Evolutionary conservation across 116 monocot genomes (phyloP).

Genomic region (Posidonia oceanica): DNA sequence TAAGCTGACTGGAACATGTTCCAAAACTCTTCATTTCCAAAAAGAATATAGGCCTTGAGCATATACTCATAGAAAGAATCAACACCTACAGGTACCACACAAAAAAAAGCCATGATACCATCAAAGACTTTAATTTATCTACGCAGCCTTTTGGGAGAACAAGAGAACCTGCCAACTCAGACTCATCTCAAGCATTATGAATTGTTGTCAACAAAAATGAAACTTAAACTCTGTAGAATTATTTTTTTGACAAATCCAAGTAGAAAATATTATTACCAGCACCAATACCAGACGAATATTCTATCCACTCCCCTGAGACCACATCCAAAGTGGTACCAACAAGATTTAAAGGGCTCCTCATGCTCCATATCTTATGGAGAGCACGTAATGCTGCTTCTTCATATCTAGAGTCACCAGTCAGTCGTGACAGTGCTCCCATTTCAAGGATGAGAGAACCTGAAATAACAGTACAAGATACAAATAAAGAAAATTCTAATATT

Average conservation of each 20-base stretch:
- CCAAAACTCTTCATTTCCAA: slow-evolving; percentile 88
- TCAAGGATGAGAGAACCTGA: slow-evolving; percentile 92
- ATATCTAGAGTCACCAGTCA: slow-evolving; percentile 70
- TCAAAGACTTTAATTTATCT: too few relatives aligned
- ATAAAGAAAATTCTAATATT: not conserved
- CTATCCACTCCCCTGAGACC: slow-evolving; percentile 75
- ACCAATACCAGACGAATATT: slow-evolving; percentile 83
- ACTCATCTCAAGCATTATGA: too few relatives aligned
- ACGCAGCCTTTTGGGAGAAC: too few relatives aligned
- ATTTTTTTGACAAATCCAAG: not conserved
- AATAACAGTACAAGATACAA: slow-evolving; percentile 1
- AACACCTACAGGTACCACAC: slow-evolving; percentile 45
- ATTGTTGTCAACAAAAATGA: not conserved
- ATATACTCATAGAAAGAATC: slow-evolving; percentile 97
- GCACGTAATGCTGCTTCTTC: slow-evolving; percentile 75
- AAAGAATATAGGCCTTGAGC: slow-evolving; percentile 82
- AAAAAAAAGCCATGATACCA: not conserved
- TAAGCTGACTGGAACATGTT: slow-evolving; percentile 87
- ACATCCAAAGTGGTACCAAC: slow-evolving; percentile 90
- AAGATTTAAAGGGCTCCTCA: slow-evolving; percentile 89
- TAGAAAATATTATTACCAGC: slow-evolving; percentile 43
- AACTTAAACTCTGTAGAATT: not conserved
- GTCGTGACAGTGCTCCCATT: slow-evolving; percentile 82
- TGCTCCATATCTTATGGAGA: slow-evolving; percentile 84
- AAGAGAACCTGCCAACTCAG: too few relatives aligned